Base-by-base conservation (phyloP, 106 monocot species). In the Agapanthus africanus region DNA sequence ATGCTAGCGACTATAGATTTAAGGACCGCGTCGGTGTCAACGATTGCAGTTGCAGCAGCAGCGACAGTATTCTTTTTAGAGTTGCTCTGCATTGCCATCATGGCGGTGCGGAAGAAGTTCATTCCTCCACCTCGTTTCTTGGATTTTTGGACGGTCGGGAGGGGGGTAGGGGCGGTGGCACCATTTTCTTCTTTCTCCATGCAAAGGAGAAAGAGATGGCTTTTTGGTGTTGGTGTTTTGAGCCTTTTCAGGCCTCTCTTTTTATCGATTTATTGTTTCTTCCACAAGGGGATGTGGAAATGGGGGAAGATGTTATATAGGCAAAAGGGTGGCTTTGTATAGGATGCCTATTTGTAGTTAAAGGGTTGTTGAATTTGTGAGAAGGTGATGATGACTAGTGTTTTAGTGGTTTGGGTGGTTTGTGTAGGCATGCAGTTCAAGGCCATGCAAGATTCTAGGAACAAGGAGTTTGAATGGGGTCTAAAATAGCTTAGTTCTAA, bases 131-230 rank as follows among this genome's bases (percentile, higher is more conserved):
- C 67, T 1, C 33, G 67, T 59, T 75, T 75, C 75, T 68, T 68
- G 42, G n/a, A n/a, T n/a, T 14, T 32, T 3, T 35, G 38, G 22
- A 39, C 22, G n/a, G 42, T 30, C 0, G 22, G 18, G 13, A 14
- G 59, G 3, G 54, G 3, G 14, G 16, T 7, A 49, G 60, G 1
- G 36, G 26, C 31, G 32, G 33, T 41, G 31, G 67, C 10, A 27
- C 35, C 67, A 56, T 54, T 42, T 32, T 42, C 68, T 40, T 32
- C 75, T 59, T 75, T 75, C 75, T 68, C 75, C 75, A 67, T 59
- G 46, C 21, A 28, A 30, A 37, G 66, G 40, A 38, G 66, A 44
- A 52, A 65, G 51, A 49, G 36, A 41, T 67, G 44, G 67, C 19
- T 7, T 25, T 59, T 23, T 26, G 22, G 16, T 9, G 25, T 16